Percentiles rank a stretch among this genome's conserved stretches.
phyloP scores from a whole-genome alignment of 2,329 filamentous ascomycete species.

The Tolypocladium ovalisporum region DNA sequence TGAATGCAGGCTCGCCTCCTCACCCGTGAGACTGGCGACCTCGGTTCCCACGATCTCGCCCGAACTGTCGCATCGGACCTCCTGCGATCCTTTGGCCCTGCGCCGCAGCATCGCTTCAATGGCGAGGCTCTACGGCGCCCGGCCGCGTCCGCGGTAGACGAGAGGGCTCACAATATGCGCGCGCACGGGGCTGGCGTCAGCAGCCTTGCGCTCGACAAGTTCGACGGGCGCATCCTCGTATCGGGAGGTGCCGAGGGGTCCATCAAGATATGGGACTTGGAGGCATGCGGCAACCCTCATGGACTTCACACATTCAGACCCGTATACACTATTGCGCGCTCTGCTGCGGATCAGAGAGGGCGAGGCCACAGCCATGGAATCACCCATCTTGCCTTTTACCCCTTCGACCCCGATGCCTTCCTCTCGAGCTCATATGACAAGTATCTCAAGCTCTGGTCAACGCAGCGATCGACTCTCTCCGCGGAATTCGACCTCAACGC shows the following conservation, averaged over 20 bases:
- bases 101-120: slow-evolving; percentile 59
- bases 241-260: slow-evolving; percentile 81
- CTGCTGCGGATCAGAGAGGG: slow-evolving; percentile 15
- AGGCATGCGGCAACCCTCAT: slow-evolving; percentile 39
- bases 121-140: slow-evolving; percentile 25
- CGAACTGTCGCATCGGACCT: slow-evolving; percentile 54
- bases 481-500: slow-evolving; percentile 58
- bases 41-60: slow-evolving; percentile 53
- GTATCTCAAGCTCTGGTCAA: slow-evolving; percentile 64
- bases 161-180: slow-evolving; percentile 30
- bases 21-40: slow-evolving; percentile 61
- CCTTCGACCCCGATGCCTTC: slow-evolving; percentile 66
- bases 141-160: slow-evolving; percentile 11
- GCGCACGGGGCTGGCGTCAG: slow-evolving; percentile 75
- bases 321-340: slow-evolving; percentile 36
- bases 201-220: slow-evolving; percentile 67
- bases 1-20: slow-evolving; percentile 67
- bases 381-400: slow-evolving; percentile 67
- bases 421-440: slow-evolving; percentile 71
- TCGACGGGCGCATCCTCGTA: slow-evolving; percentile 65
- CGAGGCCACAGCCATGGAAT: slow-evolving; percentile 56
- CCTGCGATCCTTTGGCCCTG: slow-evolving; percentile 57
- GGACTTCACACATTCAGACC: slow-evolving; percentile 41
- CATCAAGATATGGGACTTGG: slow-evolving; percentile 80
- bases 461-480: slow-evolving; percentile 46